phyloP scores from a whole-genome alignment of 1,284 basidiomycete species.

The Vanrija sp. region DNA sequence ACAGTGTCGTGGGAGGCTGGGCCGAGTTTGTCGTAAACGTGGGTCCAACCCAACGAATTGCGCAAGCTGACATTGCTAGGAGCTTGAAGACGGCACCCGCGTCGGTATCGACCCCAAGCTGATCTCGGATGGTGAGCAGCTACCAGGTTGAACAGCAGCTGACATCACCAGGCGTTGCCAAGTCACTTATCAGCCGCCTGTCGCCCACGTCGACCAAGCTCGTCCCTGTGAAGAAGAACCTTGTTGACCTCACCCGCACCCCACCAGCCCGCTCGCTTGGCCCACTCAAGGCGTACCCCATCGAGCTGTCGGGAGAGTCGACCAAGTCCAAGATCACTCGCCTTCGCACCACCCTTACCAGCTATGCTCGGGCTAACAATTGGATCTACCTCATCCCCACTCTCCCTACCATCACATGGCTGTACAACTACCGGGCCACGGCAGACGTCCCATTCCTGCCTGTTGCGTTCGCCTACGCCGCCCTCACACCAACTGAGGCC shows the following conservation, averaged over 20 bases:
- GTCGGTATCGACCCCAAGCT: slow-evolving; percentile 88
- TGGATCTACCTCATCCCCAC: slow-evolving; percentile 50
- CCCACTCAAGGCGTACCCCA: slow-evolving; percentile 68
- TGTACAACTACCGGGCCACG: slow-evolving; percentile 72
- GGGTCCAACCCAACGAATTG: slow-evolving; percentile 4
- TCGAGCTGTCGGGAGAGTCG: slow-evolving; percentile 65
- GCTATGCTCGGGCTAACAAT: slow-evolving; percentile 29
- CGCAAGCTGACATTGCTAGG: slow-evolving; percentile 40
- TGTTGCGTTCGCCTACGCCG: slow-evolving; percentile 79
- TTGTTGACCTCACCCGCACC: slow-evolving; percentile 78
- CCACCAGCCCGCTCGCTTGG: slow-evolving; percentile 65
- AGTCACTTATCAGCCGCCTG: slow-evolving; percentile 22
- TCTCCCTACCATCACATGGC: slow-evolving; percentile 60
- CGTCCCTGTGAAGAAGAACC: slow-evolving; percentile 60
- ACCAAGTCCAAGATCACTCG: slow-evolving; percentile 32
- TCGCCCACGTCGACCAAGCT: slow-evolving; percentile 60
- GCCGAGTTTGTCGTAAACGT: slow-evolving; percentile 68
- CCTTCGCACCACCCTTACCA: slow-evolving; percentile 35
- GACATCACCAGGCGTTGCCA: slow-evolving; percentile 14
- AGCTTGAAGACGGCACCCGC: slow-evolving; percentile 56
- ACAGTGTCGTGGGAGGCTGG: slow-evolving; percentile 61
- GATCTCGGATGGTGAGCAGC: slow-evolving; percentile 61
- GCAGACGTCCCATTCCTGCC: slow-evolving; percentile 80
- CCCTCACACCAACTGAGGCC: slow-evolving; percentile 58
- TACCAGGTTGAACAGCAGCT: not conserved